phyloP scores from a whole-genome alignment of 148 eudicot species.

The Vaccinium darrowii region DNA sequence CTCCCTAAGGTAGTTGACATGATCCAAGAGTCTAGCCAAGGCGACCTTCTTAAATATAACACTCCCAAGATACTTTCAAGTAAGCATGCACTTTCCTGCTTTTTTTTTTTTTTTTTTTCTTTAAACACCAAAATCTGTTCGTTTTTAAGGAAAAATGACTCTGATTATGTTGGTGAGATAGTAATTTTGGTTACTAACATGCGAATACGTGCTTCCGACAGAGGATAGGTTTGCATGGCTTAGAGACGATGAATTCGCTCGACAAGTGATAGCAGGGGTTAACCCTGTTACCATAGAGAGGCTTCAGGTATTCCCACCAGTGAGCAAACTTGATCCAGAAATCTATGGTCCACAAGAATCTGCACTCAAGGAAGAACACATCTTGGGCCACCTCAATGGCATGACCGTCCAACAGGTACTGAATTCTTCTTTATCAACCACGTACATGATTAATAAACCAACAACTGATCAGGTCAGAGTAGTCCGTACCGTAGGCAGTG shows the following conservation, averaged over 20 bases:
- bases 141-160: not conserved
- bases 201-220: conserved; percentile 24
- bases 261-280: conserved; percentile 88
- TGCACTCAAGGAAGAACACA: conserved; percentile 78
- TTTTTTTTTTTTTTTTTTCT: too few relatives aligned
- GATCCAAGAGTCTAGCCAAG: conserved; percentile 32
- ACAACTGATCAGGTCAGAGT: too few relatives aligned
- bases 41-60: conserved; percentile 74
- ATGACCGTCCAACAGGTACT: conserved; percentile 79
- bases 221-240: conserved; percentile 95
- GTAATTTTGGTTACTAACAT: conserved; percentile 1
- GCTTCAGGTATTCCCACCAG: conserved; percentile 71
- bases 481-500: too few relatives aligned
- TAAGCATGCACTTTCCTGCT: conserved; percentile 26
- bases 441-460: not conserved
- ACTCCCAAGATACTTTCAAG: conserved; percentile 73
- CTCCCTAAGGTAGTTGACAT: conserved; percentile 52
- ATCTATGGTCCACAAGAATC: conserved; percentile 70
- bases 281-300: conserved; percentile 79
- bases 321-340: conserved; percentile 81
- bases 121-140: not conserved
- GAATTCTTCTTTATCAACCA: not conserved
- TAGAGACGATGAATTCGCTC: conserved; percentile 93
- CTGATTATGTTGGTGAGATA: not conserved
- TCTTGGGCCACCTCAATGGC: conserved; percentile 70